Evolutionary conservation across 805 yeast species (phyloP), one percentile per base, ranked within the genome.

Genomic region (Wickerhamiella vanderwaltii): DNA sequence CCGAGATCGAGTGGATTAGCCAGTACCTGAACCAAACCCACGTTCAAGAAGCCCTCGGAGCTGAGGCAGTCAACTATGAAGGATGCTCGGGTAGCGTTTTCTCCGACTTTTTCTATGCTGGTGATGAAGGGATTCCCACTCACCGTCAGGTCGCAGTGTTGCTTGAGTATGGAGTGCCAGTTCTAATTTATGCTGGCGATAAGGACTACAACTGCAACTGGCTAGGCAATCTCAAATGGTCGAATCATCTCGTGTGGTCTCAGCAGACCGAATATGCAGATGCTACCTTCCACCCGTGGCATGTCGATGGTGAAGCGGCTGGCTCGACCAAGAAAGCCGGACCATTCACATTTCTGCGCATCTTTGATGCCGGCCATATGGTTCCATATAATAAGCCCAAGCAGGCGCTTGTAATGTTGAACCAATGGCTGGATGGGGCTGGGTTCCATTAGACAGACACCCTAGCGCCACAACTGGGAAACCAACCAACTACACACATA

Each of bases 201-300:
- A 84, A 85, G 65, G 96, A 87, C 63, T 87, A 78, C 63, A 87
- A 87, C 58, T 87, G 96, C 66, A 87, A 88, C 67, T 87, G 95
- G 95, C 72, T 88, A 56, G 96, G 96, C 49, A 86, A 86, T 61
- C 73, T 75, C 56, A 91, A 80, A 11, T 83, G 95, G 94, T 68
- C 87, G 29, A 68, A 81, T 56, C 45, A 53, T 19, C 69, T 85
- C 42, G 81, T 80, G 54, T 81, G 84, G 82, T 60, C 69, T 23
- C 72, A 72, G 28, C 62, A 68, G 32, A 70, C 70, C 29, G 72
- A 68, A 43, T 82, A 75, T 58, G 66, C 65, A 50, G 54, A 62
- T 20, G 68, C 57, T 59, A 48, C 51, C 9, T 43, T 51, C 35
- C 41, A 46, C 43, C 53, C 54, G 43, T 65, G 67, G 68, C 41